A percentile compares a stretch with the other conserved stretches of the same genome.
Evolutionary conservation across 73 alveolate genomes (phyloP).

Genomic region (Urostyla sp.): DNA sequence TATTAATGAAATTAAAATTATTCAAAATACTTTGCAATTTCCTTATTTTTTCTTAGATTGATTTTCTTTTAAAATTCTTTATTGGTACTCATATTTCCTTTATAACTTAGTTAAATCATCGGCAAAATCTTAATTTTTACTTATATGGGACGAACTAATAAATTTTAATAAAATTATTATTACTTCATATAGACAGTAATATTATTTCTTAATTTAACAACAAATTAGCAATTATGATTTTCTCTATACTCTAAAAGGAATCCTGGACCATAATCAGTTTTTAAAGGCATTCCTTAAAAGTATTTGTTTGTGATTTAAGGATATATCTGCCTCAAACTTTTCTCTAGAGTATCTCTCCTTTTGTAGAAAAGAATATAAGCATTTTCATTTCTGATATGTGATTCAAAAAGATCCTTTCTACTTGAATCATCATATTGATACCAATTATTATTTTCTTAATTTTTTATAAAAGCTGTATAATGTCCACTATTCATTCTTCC

Average conservation of each 20-base stretch:
- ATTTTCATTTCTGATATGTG: conserved; percentile 67
- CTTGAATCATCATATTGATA: conserved; percentile 81
- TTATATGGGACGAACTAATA: not conserved
- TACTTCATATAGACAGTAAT: too few relatives aligned
- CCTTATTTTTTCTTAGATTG: not conserved
- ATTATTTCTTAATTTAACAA: not conserved
- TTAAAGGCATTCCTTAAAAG: conserved; percentile 21
- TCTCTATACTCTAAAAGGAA: not conserved
- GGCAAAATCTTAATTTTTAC: not conserved
- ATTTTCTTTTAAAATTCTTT: conserved; percentile 21
- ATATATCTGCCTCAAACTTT: not conserved
- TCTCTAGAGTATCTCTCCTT: conserved; percentile 23
- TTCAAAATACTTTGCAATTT: not conserved
- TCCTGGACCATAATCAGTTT: not conserved
- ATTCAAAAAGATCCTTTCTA: conserved; percentile 57
- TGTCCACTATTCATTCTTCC: conserved; percentile 89
- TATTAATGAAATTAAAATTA: too few relatives aligned
- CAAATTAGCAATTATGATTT: not conserved
- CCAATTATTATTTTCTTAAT: conserved; percentile 71
- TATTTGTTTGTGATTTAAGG: conserved; percentile 14
- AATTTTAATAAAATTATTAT: too few relatives aligned
- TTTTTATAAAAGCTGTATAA: conserved; percentile 76
- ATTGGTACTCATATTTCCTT: not conserved
- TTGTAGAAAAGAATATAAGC: conserved; percentile 83
- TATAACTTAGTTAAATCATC: not conserved